phyloP scores from a whole-genome alignment of 139 green algal genomes.

The Closterium sp. region DNA sequence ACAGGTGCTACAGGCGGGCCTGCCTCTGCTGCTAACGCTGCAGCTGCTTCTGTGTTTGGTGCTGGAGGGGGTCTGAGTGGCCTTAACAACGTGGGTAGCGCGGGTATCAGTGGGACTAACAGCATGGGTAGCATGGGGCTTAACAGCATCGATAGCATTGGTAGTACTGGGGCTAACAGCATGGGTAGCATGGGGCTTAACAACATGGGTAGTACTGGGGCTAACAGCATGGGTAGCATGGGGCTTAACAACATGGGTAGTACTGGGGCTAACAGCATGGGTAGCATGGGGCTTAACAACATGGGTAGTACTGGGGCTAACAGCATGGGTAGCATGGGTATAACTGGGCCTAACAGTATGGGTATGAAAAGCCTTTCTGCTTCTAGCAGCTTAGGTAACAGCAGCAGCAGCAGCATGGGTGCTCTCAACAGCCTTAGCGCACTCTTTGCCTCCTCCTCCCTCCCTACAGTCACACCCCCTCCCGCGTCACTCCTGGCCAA shows the following conservation, averaged over 20 bases:
- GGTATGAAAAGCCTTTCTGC: no score
- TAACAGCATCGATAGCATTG: no score
- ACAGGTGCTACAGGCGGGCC: not conserved
- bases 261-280: not conserved
- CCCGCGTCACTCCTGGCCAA: not conserved
- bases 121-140: no score
- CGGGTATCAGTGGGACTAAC: not conserved
- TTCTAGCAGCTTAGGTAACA: not conserved
- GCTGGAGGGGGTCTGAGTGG: not conserved
- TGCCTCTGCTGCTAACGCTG: not conserved
- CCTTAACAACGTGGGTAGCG: no score
- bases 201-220: no score
- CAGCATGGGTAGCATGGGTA: no score
- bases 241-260: no score
- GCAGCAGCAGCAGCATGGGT: not conserved
- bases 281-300: no score
- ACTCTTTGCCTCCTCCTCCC: not conserved
- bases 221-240: no score
- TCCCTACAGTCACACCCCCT: not conserved
- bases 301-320: not conserved
- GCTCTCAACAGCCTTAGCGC: not conserved
- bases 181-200: no score
- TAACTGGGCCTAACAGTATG: no score
- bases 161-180: no score
- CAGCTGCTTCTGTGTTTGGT: not conserved